These are phyloP conservation scores for Kwoniella pini DNA, from an alignment of 768 basidiomycete species.

Conservation along the genomic window DNA sequence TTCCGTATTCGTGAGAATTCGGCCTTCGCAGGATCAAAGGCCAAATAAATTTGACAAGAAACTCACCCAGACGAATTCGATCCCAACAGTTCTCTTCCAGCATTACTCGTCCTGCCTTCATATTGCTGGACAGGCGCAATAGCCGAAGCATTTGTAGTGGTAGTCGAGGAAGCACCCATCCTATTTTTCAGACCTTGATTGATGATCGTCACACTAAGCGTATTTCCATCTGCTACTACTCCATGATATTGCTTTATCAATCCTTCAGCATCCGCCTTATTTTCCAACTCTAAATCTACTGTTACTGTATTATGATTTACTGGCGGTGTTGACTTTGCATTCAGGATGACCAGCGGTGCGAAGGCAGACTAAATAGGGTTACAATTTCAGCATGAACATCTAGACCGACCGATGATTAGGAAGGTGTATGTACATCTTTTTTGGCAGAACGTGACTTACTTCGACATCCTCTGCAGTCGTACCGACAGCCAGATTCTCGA, in stretches of 20 bases:
- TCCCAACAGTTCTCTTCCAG: constrained; percentile 21
- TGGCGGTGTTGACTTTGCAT: constrained; percentile 57
- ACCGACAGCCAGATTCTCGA: constrained; percentile 70
- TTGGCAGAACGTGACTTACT: constrained; percentile 43
- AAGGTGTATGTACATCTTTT: background rate
- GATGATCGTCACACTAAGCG: constrained; percentile 66
- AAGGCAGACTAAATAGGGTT: constrained; percentile 64
- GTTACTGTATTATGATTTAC: constrained; percentile 55
- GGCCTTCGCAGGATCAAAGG: too few relatives aligned
- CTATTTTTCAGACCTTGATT: constrained; percentile 29
- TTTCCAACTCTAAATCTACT: constrained; percentile 74
- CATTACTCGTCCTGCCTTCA: background rate
- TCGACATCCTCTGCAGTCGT: constrained; percentile 81
- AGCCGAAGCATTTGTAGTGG: too few relatives aligned
- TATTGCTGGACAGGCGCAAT: background rate
- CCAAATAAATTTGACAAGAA: background rate
- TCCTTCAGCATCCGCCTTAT: constrained; percentile 63
- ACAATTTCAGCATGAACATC: background rate
- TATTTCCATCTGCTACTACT: constrained; percentile 78
- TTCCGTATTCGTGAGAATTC: too few relatives aligned
- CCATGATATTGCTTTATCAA: constrained; percentile 76
- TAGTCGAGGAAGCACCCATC: too few relatives aligned
- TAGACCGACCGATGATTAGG: background rate
- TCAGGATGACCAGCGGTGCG: constrained; percentile 66
- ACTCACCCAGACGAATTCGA: constrained; percentile 21